Evolutionary conservation across 164 flowering plant genomes (phyloP).

Genomic region (Litsea cubeba): DNA sequence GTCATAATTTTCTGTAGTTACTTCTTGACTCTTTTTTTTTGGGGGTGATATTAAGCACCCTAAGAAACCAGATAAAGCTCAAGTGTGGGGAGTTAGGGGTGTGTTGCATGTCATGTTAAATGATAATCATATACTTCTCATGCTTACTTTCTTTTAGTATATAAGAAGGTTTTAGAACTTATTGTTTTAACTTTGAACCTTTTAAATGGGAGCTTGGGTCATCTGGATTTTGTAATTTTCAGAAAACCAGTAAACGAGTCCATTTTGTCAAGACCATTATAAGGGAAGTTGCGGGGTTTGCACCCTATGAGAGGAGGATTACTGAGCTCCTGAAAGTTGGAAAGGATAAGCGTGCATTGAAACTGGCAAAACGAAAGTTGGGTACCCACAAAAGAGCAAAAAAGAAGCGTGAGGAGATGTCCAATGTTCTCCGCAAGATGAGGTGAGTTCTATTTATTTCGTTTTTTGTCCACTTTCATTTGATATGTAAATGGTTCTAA

Average conservation of each 20-base stretch:
- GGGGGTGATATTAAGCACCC: no score
- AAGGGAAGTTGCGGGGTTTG: slow-evolving; percentile 46
- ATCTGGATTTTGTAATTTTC: no score
- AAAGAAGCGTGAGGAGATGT: slow-evolving; percentile 47
- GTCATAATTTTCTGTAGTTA: no score
- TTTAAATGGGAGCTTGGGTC: no score
- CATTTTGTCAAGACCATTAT: slow-evolving; percentile 30
- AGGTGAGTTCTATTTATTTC: slow-evolving; percentile 16
- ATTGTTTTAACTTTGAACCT: no score
- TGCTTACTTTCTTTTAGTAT: no score
- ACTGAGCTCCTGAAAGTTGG: slow-evolving; percentile 44
- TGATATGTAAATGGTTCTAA: neutral
- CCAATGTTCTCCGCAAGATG: slow-evolving; percentile 41
- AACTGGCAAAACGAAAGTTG: slow-evolving; percentile 40
- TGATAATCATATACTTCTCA: no score
- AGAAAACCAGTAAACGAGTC: slow-evolving; percentile 42
- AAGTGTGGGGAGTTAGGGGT: no score
- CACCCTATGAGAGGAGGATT: slow-evolving; percentile 45
- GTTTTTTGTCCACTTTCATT: neutral
- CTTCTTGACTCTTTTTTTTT: no score
- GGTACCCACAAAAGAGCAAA: slow-evolving; percentile 51
- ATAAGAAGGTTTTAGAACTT: no score
- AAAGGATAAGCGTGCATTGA: slow-evolving; percentile 41
- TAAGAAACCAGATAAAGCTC: no score
- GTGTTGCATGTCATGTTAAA: no score